Evolutionary conservation across 2,329 filamentous ascomycete genomes (phyloP).

Genomic region (Dendrostoma leiphaemia): DNA sequence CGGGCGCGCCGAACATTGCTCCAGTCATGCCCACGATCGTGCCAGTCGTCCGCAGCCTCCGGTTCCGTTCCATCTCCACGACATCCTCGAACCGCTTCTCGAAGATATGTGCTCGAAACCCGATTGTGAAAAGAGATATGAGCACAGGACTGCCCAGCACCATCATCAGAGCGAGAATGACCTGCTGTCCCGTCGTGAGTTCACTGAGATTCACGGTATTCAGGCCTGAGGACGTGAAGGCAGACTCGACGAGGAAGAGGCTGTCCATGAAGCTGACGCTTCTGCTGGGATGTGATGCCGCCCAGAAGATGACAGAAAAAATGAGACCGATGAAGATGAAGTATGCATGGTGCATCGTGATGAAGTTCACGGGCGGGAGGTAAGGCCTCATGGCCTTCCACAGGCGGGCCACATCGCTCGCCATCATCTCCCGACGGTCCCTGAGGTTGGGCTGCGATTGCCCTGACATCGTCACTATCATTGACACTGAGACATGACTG

Average conservation of each 20-base stretch:
- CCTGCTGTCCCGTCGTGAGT: conserved; percentile 65
- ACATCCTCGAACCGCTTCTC: conserved; percentile 58
- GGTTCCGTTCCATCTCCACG: conserved; percentile 39
- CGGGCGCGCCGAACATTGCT: conserved; percentile 24
- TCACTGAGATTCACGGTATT: conserved; percentile 60
- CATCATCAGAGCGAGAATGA: conserved; percentile 61
- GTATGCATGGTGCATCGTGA: conserved; percentile 65
- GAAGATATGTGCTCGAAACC: conserved; percentile 60
- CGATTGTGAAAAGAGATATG: conserved; percentile 62
- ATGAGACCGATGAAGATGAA: conserved; percentile 56
- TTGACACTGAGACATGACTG: neutral
- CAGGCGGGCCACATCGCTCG: neutral
- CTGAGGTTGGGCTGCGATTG: neutral
- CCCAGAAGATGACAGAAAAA: conserved; percentile 60
- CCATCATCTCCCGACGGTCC: neutral
- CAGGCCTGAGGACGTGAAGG: conserved; percentile 66
- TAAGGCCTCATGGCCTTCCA: conserved; percentile 11
- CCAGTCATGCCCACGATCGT: conserved; percentile 22
- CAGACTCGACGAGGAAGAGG: conserved; percentile 62
- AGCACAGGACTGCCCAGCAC: conserved; percentile 63
- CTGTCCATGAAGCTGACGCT: conserved; percentile 61
- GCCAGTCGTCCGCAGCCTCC: conserved; percentile 24
- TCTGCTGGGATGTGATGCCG: conserved; percentile 45
- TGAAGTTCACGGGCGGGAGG: conserved; percentile 54
- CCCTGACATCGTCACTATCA: neutral